Conservation (phyloP, 1,284 basidiomycete genomes). For the Tremellales sp. region DNA sequence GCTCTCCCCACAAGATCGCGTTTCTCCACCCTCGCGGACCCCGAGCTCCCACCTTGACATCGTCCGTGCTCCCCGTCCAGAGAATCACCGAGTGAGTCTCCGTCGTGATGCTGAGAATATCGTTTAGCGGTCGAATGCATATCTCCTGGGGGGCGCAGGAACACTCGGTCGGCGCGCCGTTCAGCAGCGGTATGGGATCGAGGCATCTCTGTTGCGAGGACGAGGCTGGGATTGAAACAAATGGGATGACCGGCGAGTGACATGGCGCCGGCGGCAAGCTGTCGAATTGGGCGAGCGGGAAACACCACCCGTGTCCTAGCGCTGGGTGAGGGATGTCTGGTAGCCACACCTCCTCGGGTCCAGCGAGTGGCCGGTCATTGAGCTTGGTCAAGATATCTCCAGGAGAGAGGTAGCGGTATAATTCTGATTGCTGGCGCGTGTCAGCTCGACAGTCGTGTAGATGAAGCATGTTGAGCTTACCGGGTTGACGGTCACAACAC, state of each 20-base stretch:
- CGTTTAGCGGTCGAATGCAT: too few species aligned
- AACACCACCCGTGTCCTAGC: too few species aligned
- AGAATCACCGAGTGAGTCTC: too few species aligned
- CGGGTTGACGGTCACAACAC: slow-evolving; percentile 27
- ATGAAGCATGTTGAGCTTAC: slow-evolving; percentile 16
- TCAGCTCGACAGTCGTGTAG: neutral
- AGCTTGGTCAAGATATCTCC: slow-evolving; percentile 40
- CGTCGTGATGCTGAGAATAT: too few species aligned
- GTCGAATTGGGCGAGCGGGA: too few species aligned
- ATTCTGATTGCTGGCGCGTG: slow-evolving; percentile 22
- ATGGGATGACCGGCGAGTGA: too few species aligned
- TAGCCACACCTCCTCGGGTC: slow-evolving; percentile 30
- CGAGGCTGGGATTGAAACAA: too few species aligned
- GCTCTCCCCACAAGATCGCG: slow-evolving; percentile 25
- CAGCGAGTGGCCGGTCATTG: slow-evolving; percentile 33
- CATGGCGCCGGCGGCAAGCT: too few species aligned
- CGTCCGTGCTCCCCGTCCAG: slow-evolving; percentile 32
- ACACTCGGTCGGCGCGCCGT: too few species aligned
- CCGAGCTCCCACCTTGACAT: slow-evolving; percentile 24
- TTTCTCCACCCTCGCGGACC: slow-evolving; percentile 19
- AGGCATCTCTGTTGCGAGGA: too few species aligned
- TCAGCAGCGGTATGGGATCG: too few species aligned
- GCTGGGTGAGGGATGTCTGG: slow-evolving; percentile 8
- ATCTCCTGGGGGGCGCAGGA: too few species aligned
- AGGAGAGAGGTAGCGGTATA: slow-evolving; percentile 23